Evolutionary conservation across 2,329 filamentous ascomycete genomes (phyloP).

Genomic region (Fusarium nygamai): DNA sequence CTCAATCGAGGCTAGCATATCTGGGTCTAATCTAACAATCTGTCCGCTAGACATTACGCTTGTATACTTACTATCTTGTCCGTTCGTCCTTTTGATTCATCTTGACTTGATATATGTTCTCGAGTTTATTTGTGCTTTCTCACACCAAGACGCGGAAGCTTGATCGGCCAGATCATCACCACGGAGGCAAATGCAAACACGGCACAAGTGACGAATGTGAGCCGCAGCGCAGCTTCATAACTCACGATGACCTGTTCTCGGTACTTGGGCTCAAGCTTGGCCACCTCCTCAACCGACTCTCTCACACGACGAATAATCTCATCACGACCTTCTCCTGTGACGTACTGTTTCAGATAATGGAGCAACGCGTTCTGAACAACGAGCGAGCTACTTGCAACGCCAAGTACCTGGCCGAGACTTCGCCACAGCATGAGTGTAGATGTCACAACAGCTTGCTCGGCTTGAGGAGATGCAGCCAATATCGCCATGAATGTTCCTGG

Average conservation of each 20-base stretch:
- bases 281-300: constrained; percentile 64
- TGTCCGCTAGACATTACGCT: constrained; percentile 11
- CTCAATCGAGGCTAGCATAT: constrained; percentile 26
- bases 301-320: constrained; percentile 63
- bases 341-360: constrained; percentile 65
- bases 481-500: constrained; percentile 72
- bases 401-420: constrained; percentile 76
- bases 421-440: constrained; percentile 78
- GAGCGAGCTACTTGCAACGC: constrained; percentile 76
- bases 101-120: not conserved
- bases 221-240: constrained; percentile 62
- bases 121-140: constrained; percentile 45
- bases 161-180: constrained; percentile 60
- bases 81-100: not conserved
- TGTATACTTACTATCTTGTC: not conserved
- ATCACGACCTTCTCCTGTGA: constrained; percentile 67
- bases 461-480: constrained; percentile 66
- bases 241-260: constrained; percentile 64
- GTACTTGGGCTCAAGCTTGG: constrained; percentile 55
- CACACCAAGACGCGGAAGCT: constrained; percentile 62
- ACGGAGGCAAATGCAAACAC: constrained; percentile 60
- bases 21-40: constrained; percentile 32
- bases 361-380: constrained; percentile 77
- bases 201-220: constrained; percentile 57
- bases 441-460: constrained; percentile 74